Base-by-base conservation (phyloP, 805 yeast genomes). In the Yueomyces sinensis region DNA sequence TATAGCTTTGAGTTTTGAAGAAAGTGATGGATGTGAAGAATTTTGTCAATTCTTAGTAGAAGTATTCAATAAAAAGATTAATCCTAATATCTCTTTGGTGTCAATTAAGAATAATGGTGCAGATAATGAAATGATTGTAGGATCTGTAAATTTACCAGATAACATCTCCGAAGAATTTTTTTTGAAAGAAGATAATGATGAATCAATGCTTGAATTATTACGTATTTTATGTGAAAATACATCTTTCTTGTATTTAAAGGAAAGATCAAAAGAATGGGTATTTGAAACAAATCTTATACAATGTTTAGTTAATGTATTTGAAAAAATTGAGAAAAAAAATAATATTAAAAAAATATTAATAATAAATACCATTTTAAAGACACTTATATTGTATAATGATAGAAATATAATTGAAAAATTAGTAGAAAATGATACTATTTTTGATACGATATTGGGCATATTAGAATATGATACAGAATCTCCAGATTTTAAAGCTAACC, bases 1-100 rank as follows among this genome's bases (percentile, higher is more conserved):
- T 54, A 73, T 83, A 42, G 97, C 97, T 2, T 63, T 89, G 17
- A 80, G 93, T 31, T 89, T 89, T 55, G 95, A 89, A 55, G 96
- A 86, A 47, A 75, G 82, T 25, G 80, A 78, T 31, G 97, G 96
- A 0, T 89, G 98, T 56, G 71, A 82, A 11, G 71, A 75, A 5
- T 49, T 87, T 30, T 84, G 95, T 52, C 89, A 82, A 33, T 87
- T 84, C 50, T 66, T 87, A 18, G 70, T 82, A 15, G 67, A 67
- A 35, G 76, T 75, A 2, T 11, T 7, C 24, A 89, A 81, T 49
- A 73, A 70, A 43, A 67, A 62, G 30, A 46, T 65, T 35, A 82
- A 72, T 52, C 80, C 70, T 5, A 68, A 68, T 32, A 82, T 86
- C 11, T 74, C 89, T 9, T 58, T 84, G 13, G 78, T 81, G 16